Evolutionary conservation across 192 early-diverging fungal genomes (phyloP), one percentile per base, ranked within the genome.

Genomic region (Backusella tuberculispora): DNA sequence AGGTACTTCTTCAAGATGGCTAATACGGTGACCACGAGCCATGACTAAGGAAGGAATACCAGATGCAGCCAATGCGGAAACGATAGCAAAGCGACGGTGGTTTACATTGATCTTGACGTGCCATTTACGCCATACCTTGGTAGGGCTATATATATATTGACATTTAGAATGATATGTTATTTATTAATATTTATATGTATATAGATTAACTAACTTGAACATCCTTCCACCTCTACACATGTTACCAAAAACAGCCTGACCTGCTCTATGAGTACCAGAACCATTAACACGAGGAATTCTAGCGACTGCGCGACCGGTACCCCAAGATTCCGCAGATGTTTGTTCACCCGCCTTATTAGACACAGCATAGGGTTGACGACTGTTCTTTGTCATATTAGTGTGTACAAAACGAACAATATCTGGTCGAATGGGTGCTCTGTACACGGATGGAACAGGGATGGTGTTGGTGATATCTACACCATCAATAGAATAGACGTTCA

Each of bases 201-300:
- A 97, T 56, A 96, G 96, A 74, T 97, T 56, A 56, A 56, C 53
- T 8, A 56, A 56, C 53, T 19, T 96, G 82, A 98, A 99, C 98
- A 99, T 99, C 76, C 96, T 93, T 86, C 98, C 97, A 79, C 95
- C 95, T 86, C 97, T 95, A 86, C 95, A 97, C 98, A 98, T 98
- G 92, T 99, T 99, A 83, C 98, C 97, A 89, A 98, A 99, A 81
- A 97, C 97, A 77, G 95, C 95, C 78, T 99, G 98, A 79, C 96
- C 98, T 74, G 97, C 91, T 78, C 96, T 94, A 91, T 95, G 94
- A 67, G 96, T 99, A 87, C 98, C 98, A 64, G 92, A 88, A 80
- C 96, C 98, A 75, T 89, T 88, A 76, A 99, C 98, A 89, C 98
- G 96, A 78, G 98, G 97, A 80, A 98, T 99, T 96, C 98, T 96